These are phyloP conservation scores for Phytophthora tentaculata DNA, from an alignment of 352 stramenopile genomes.

Conservation along the genomic window DNA sequence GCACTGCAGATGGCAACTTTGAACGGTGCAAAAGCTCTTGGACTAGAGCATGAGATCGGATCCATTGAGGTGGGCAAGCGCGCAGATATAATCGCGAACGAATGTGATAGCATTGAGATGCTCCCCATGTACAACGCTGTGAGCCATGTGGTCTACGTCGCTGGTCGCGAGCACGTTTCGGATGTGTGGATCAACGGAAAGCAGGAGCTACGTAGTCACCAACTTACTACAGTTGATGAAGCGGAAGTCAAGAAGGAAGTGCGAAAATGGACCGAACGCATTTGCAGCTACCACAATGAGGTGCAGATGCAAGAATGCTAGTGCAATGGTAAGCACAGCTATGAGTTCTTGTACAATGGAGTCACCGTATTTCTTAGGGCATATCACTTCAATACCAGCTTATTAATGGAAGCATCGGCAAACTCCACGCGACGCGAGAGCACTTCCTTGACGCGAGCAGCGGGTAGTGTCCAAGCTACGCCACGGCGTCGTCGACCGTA, in stretches of 20 bases:
- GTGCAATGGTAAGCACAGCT: not conserved
- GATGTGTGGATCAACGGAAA: constrained; percentile 92
- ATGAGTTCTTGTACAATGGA: constrained; percentile 12
- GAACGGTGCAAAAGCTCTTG: constrained; percentile 88
- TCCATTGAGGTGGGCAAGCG: constrained; percentile 87
- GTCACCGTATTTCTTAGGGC: not conserved
- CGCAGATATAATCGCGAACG: constrained; percentile 83
- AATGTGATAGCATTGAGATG: constrained; percentile 84
- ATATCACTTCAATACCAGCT: constrained; percentile 52
- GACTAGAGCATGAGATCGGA: constrained; percentile 78
- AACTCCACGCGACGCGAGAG: constrained; percentile 85
- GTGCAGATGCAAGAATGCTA: constrained; percentile 5
- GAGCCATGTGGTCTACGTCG: constrained; percentile 88
- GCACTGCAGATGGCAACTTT: constrained; percentile 90
- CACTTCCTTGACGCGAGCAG: constrained; percentile 74
- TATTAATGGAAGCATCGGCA: constrained; percentile 65
- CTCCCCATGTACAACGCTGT: constrained; percentile 89
- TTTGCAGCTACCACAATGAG: constrained; percentile 30
- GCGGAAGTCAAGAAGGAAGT: constrained; percentile 57
- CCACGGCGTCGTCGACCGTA: constrained; percentile 68
- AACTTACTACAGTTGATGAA: constrained; percentile 80
- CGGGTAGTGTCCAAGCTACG: constrained; percentile 72
- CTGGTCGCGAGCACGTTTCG: constrained; percentile 82
- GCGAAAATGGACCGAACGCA: constrained; percentile 59
- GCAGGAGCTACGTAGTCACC: constrained; percentile 63